Evolutionary conservation across 2,329 filamentous ascomycete genomes (phyloP).

Genomic region (Calonectria multiphialidica): DNA sequence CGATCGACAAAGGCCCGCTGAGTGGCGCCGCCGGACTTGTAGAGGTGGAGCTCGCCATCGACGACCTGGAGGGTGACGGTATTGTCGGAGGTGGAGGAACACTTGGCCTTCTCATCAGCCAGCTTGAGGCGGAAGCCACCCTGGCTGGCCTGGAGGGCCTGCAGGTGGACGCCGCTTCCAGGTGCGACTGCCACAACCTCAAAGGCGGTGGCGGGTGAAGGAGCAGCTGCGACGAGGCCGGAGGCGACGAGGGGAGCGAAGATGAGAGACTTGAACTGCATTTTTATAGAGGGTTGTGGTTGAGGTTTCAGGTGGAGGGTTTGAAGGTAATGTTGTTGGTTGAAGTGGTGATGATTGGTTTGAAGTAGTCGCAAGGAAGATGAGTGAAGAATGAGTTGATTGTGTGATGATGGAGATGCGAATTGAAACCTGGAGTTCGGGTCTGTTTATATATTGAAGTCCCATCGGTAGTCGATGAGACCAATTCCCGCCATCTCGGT

Average conservation of each 20-base stretch:
- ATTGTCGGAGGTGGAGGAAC: constrained; percentile 54
- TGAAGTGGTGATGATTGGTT: neutral
- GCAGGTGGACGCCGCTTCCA: constrained; percentile 61
- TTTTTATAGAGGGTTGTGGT: constrained; percentile 29
- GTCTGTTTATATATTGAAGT: neutral
- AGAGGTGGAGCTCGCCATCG: constrained; percentile 62
- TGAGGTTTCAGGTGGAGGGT: neutral
- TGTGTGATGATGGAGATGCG: neutral
- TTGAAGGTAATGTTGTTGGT: neutral
- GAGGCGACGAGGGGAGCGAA: constrained; percentile 41
- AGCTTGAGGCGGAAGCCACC: constrained; percentile 59
- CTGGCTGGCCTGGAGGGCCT: constrained; percentile 57
- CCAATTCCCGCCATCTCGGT: neutral
- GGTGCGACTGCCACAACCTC: constrained; percentile 63
- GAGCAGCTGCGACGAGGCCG: constrained; percentile 44
- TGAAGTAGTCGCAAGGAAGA: neutral
- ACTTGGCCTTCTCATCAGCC: constrained; percentile 60
- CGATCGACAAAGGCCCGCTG: constrained; percentile 68
- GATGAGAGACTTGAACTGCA: constrained; percentile 46
- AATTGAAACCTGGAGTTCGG: neutral
- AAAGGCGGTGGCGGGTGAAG: constrained; percentile 54
- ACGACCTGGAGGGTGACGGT: constrained; percentile 63
- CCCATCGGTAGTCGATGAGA: neutral
- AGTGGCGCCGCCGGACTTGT: constrained; percentile 47
- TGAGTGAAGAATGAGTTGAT: neutral